Evolutionary conservation across 768 basidiomycete genomes (phyloP), one percentile per base, ranked within the genome.

Genomic region (Sporobolomyces phaffii): DNA sequence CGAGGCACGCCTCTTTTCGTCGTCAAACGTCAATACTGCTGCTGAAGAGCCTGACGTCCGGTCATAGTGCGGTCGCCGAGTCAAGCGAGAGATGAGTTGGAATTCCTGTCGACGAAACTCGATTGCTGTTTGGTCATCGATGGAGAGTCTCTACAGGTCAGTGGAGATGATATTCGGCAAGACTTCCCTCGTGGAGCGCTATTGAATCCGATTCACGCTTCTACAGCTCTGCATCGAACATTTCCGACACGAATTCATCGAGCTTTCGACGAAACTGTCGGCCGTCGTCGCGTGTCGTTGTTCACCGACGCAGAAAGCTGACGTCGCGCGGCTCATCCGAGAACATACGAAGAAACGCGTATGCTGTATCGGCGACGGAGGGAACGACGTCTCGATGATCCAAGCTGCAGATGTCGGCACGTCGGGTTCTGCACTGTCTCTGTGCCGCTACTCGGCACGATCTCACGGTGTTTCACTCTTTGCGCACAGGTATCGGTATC

Each of bases 361-460:
- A 0, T 98, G 94, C 77, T 98, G 96, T 76, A 98, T 98, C 64
- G 96, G 96, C 3, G 96, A 99, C 79, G 96, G 96, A 38, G 96
- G 96, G 6, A 99, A 99, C 77, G 96, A 99, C 76, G 96, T 99
- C 69, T 91, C 90, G 77, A 99, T 99, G 96, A 99, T 99, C 68
- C 96, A 98, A 75, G 96, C 96, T 2, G 96, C 96, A 3, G 91
- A 98, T 74, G 92, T 99, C 64, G 94, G 92, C 91, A 52, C 76
- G 91, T 58, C 36, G 9, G 24, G 7, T 34, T 14, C 20, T 18
- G 22, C 85, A n/a, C n/a, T n/a, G n/a, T n/a, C n/a, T n/a, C n/a
- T n/a, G n/a, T n/a, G n/a, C n/a, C n/a, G n/a, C n/a, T n/a, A n/a
- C n/a, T n/a, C n/a, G n/a, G n/a, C n/a, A n/a, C n/a, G n/a, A n/a